phyloP scores from a whole-genome alignment of 2,329 filamentous ascomycete species.

The Penicillium aurantiogriseum region DNA sequence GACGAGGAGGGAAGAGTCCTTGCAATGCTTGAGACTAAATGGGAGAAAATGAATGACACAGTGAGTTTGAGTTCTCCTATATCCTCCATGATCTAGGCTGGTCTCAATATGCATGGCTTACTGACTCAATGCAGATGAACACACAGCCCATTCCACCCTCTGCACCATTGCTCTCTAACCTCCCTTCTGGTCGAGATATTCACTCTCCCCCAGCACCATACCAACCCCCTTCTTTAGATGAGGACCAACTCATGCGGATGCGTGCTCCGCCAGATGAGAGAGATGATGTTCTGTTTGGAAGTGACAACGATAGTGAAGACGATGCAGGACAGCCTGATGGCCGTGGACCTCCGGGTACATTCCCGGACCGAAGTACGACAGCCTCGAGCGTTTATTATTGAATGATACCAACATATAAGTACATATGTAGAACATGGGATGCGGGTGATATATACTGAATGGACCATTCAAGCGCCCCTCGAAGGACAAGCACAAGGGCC shows the following conservation, averaged over 20 bases:
- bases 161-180: conserved; percentile 68
- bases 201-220: conserved; percentile 67
- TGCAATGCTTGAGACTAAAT: conserved; percentile 83
- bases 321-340: conserved; percentile 21
- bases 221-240: conserved; percentile 63
- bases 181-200: conserved; percentile 87
- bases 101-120: background rate
- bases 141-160: conserved; percentile 72
- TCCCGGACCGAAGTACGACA: conserved; percentile 36
- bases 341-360: conserved; percentile 32
- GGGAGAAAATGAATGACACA: conserved; percentile 90
- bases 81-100: too few relatives aligned
- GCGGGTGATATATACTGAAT: too few relatives aligned
- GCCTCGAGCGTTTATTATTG: conserved; percentile 37
- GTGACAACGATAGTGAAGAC: conserved; percentile 49
- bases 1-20: conserved; percentile 82
- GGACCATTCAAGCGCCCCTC: background rate
- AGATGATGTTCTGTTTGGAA: conserved; percentile 32
- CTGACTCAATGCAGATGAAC: conserved; percentile 60
- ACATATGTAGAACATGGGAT: background rate
- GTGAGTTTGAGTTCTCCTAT: conserved; percentile 50
- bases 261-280: conserved; percentile 55
- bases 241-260: conserved; percentile 60
- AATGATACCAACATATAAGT: conserved; percentile 6
- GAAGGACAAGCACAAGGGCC: background rate